phyloP scores from a whole-genome alignment of 2,329 filamentous ascomycete genomes.

The Xylariaceae sp. region DNA sequence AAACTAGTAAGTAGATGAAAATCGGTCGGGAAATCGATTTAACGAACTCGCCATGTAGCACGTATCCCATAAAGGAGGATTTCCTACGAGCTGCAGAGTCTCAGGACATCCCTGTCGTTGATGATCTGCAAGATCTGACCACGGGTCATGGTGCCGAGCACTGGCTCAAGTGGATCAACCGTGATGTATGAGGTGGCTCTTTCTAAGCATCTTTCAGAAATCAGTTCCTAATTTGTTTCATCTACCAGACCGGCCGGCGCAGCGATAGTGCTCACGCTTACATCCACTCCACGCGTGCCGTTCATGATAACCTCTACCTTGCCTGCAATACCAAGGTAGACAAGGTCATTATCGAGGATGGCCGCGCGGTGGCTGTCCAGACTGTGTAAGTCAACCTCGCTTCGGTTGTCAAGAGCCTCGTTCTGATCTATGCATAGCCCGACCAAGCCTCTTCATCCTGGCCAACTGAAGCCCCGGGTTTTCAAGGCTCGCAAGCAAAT shows the following conservation, averaged over 20 bases:
- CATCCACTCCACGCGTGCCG: conserved; percentile 68
- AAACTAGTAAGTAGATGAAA: conserved; percentile 50
- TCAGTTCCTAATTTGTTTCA: neutral
- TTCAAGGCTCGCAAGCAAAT: conserved; percentile 71
- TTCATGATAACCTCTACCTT: conserved; percentile 67
- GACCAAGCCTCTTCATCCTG: conserved; percentile 63
- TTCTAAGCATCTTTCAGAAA: too few species aligned
- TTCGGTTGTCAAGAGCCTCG: neutral
- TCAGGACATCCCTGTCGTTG: conserved; percentile 68
- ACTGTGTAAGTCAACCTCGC: conserved; percentile 48
- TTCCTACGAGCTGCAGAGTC: conserved; percentile 70
- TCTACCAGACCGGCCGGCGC: conserved; percentile 63
- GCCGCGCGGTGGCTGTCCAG: conserved; percentile 66
- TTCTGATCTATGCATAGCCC: conserved; percentile 30
- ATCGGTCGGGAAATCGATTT: neutral
- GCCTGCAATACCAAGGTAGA: conserved; percentile 74
- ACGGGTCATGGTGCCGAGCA: conserved; percentile 72
- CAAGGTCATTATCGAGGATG: conserved; percentile 70
- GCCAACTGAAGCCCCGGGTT: conserved; percentile 46
- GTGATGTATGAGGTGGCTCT: conserved; percentile 40
- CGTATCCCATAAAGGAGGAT: conserved; percentile 78
- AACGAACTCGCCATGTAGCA: conserved; percentile 34
- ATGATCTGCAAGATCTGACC: conserved; percentile 69
- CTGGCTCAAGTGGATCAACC: conserved; percentile 84
- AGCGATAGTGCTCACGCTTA: conserved; percentile 76